phyloP scores from a whole-genome alignment of 495 filamentous ascomycete genomes.

The Lasiosphaeria ovina region DNA sequence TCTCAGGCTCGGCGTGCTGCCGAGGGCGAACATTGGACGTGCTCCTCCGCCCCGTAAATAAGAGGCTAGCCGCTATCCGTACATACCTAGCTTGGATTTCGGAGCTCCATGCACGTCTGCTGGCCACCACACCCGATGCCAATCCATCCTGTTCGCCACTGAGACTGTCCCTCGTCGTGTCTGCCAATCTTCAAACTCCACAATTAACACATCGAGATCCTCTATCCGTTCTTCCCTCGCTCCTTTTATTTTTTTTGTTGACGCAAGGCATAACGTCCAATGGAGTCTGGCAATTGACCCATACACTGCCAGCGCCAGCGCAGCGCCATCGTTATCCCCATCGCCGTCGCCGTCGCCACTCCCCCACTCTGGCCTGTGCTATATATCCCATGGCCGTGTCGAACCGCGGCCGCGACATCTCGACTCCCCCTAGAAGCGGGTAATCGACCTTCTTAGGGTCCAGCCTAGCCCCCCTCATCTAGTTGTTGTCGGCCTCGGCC shows the following conservation, averaged over 20 bases:
- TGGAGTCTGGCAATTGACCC: background rate
- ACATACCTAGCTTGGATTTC: background rate
- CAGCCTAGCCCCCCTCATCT: background rate
- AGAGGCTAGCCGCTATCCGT: background rate
- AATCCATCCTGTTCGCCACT: constrained; percentile 1
- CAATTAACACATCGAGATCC: background rate
- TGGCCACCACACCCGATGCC: background rate
- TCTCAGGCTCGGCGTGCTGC: too few relatives aligned
- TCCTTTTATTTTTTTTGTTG: too few relatives aligned
- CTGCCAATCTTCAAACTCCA: background rate
- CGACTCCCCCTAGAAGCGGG: constrained; percentile 12
- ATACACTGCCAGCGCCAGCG: background rate
- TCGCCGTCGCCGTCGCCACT: constrained; percentile 4
- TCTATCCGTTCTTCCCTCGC: background rate
- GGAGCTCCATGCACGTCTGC: background rate
- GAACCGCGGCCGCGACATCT: constrained; percentile 6
- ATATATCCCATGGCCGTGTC: constrained; percentile 18
- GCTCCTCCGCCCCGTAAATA: too few relatives aligned
- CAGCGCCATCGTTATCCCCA: background rate
- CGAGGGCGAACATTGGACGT: too few relatives aligned
- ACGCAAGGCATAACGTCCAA: background rate
- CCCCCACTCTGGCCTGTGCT: constrained; percentile 1
- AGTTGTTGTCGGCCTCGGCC: too few relatives aligned
- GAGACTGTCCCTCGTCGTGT: too few relatives aligned
- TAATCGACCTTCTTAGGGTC: constrained; percentile 8